A percentile compares a stretch with the other conserved stretches of the same genome.
phyloP scores from a whole-genome alignment of 345 rosid species.

The Citrus mangshanensis region DNA sequence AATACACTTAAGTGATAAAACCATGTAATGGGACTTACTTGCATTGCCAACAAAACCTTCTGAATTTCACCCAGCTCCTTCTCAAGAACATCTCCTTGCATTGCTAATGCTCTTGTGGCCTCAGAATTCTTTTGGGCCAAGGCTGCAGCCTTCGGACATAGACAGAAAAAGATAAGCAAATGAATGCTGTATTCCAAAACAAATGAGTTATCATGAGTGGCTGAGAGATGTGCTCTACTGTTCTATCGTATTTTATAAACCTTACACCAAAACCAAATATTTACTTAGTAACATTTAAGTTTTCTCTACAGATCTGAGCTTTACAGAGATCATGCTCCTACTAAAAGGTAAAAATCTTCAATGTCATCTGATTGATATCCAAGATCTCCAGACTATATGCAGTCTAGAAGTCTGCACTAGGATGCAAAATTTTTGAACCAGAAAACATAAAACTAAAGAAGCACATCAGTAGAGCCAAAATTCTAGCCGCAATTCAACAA shows the following conservation, averaged over 20 bases:
- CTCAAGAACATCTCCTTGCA: conserved; percentile 78
- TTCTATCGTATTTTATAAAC: neutral
- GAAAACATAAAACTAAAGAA: neutral
- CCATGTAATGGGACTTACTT: conserved; percentile 40
- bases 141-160: conserved; percentile 67
- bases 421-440: neutral
- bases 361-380: neutral
- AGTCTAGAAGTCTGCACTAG: neutral
- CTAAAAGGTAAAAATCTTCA: neutral
- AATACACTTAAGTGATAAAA: conserved; percentile 6
- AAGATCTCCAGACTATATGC: neutral
- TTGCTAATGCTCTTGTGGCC: conserved; percentile 77
- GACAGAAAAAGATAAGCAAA: conserved; percentile 8
- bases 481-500: neutral
- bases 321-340: neutral
- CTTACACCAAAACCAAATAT: conserved; percentile 1
- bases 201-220: neutral
- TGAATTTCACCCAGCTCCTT: conserved; percentile 93
- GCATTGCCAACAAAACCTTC: conserved; percentile 93
- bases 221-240: neutral
- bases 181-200: neutral
- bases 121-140: conserved; percentile 95
- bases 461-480: neutral
- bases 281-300: neutral
- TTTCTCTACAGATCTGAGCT: neutral